Evolutionary conservation across 2,329 filamentous ascomycete genomes (phyloP).

Genomic region (Xylaria sp.): DNA sequence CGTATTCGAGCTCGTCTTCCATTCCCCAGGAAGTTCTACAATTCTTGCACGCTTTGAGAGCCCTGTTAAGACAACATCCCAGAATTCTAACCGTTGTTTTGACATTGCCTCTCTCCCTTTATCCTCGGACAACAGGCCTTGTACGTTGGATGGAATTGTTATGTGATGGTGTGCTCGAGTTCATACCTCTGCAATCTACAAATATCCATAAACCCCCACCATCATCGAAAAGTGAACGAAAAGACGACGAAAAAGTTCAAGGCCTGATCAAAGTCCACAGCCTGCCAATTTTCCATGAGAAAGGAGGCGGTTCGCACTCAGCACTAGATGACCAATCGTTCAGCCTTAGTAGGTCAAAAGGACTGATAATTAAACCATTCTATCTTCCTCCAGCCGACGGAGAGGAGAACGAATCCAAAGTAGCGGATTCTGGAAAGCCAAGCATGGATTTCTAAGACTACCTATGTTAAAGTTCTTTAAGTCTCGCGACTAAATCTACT

Average conservation of each 20-base stretch:
- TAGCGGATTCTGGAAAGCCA: constrained; percentile 67
- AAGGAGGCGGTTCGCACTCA: constrained; percentile 80
- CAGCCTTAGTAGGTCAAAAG: constrained; percentile 80
- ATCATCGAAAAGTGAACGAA: constrained; percentile 60
- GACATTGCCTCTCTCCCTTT: constrained; percentile 82
- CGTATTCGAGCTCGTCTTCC: constrained; percentile 77
- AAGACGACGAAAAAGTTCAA: constrained; percentile 79
- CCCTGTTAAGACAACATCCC: constrained; percentile 75
- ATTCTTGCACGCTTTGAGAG: constrained; percentile 82
- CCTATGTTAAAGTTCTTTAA: neutral
- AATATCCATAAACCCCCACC: constrained; percentile 62
- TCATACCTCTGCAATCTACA: constrained; percentile 75
- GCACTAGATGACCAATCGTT: constrained; percentile 90
- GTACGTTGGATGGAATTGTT: constrained; percentile 88
- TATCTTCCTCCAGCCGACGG: constrained; percentile 83
- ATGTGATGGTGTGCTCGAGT: constrained; percentile 85
- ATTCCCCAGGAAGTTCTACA: constrained; percentile 79
- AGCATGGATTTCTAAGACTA: constrained; percentile 79
- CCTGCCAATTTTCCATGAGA: constrained; percentile 86
- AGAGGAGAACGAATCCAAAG: constrained; percentile 66
- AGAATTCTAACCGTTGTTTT: constrained; percentile 75
- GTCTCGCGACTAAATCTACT: neutral
- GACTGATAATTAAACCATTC: constrained; percentile 87
- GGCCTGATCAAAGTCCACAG: constrained; percentile 86
- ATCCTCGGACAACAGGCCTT: constrained; percentile 78